Evolutionary conservation across 352 stramenopile species (phyloP).

Genomic region (Pythium chondricola): DNA sequence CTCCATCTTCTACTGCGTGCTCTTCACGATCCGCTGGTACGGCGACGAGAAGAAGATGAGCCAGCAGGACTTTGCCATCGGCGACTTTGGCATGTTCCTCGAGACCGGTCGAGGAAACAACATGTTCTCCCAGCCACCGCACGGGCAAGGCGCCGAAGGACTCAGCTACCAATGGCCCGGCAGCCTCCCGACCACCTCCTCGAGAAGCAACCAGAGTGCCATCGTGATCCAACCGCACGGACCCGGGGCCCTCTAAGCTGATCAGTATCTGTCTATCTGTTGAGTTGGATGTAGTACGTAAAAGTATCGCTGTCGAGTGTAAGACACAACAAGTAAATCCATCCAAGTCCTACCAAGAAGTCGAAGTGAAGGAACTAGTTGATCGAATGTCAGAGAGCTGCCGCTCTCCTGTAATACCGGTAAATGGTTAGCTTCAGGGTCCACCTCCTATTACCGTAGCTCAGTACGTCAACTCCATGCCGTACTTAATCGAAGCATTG

Average conservation of each 20-base stretch:
- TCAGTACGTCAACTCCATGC: background rate
- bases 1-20: conserved; percentile 26
- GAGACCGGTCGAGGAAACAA: too few relatives aligned
- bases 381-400: too few relatives aligned
- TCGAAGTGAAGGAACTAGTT: too few relatives aligned
- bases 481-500: conserved; percentile 6
- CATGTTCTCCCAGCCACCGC: background rate
- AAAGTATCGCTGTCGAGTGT: too few relatives aligned
- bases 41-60: conserved; percentile 14
- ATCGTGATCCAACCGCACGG: conserved; percentile 12
- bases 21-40: conserved; percentile 45
- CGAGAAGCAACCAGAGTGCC: conserved; percentile 6
- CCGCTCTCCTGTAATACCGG: too few relatives aligned
- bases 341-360: too few relatives aligned
- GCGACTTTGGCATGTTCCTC: conserved; percentile 12
- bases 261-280: background rate
- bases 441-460: too few relatives aligned
- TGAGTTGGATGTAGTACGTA: background rate
- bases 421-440: too few relatives aligned
- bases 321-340: too few relatives aligned
- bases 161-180: conserved; percentile 14
- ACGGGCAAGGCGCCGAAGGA: background rate
- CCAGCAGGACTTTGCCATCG: conserved; percentile 1
- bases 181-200: conserved; percentile 7
- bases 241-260: conserved; percentile 5